Evolutionary conservation across 495 filamentous ascomycete genomes (phyloP), one percentile per base, ranked within the genome.

Genomic region (Wilcoxina mikolae): DNA sequence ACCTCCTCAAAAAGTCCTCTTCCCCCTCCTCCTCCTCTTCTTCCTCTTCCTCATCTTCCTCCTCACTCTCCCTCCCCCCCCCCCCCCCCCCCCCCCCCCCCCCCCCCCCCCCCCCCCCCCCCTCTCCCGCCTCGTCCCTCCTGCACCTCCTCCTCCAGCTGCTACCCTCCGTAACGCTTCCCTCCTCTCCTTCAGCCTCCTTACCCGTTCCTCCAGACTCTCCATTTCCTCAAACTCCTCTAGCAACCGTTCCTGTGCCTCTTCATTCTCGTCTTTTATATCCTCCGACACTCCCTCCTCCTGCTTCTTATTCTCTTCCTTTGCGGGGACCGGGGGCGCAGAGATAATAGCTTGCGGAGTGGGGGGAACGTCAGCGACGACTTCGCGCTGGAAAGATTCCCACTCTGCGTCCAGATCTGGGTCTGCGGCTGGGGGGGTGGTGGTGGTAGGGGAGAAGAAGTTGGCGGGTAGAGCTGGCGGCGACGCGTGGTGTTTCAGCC

Each of bases 221-320:
- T 91, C 86, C 90, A 96, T 95, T 65, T 91, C 82, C 50, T 94
- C 91, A 65, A 96, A 87, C 67, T 98, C 91, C 54, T 84, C 81
- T 66, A 90, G 81, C 54, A 95, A 67, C 53, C 81, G 77, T 45
- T 84, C 76, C 20, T 79, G 81, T 3, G 89, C 71, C 53, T 74
- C 73, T 11, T 72, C 62, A 33, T 63, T 57, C 15, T 65, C 53
- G 9, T 51, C 60, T 23, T 51, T 53, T 7, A 56, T 54, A 0
- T 59, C 53, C 7, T 53, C 59, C 20, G 41, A 50, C 10, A 54
- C 53, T 0, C 57, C 63, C 24, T 66, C 63, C 20, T 56, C 64
- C n/a, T 72, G 68, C 39, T 56, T 52, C 48, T 74, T 76, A 48
- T 76, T 74, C 43, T 82, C 74, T 39, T 78, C 78, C 23, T 94